Conservation (phyloP, 371 early-diverging fungal species). For the Blyttiomyces sp. region DNA sequence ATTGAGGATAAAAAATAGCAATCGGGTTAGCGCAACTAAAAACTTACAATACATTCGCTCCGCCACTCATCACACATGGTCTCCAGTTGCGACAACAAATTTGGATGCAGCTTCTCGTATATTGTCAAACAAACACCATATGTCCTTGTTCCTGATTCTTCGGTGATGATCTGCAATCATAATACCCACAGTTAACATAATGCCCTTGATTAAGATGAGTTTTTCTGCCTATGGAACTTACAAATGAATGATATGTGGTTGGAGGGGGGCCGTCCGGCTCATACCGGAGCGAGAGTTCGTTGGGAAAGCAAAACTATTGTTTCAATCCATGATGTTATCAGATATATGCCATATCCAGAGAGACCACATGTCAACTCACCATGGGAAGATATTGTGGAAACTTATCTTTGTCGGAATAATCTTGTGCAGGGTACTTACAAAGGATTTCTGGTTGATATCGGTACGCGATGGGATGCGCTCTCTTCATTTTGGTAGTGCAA, state of each 20-base stretch:
- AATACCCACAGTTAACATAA: conserved; percentile 1
- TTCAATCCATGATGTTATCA: too few relatives aligned
- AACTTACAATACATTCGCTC: conserved; percentile 46
- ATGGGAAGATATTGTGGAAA: conserved; percentile 67
- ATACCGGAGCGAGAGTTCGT: conserved; percentile 55
- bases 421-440: conserved; percentile 34
- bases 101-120: conserved; percentile 54
- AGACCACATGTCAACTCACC: too few relatives aligned
- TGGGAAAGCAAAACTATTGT: conserved; percentile 85
- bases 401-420: conserved; percentile 29
- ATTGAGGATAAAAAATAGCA: neutral
- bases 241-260: conserved; percentile 70
- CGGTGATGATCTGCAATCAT: conserved; percentile 52
- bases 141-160: conserved; percentile 60
- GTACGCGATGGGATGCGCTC: conserved; percentile 39
- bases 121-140: conserved; percentile 71
- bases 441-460: conserved; percentile 28
- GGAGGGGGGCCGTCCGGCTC: conserved; percentile 53
- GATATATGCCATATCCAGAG: too few relatives aligned
- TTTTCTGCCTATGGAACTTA: too few relatives aligned
- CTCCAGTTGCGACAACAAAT: conserved; percentile 48
- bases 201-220: too few relatives aligned
- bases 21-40: neutral
- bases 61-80: conserved; percentile 51
- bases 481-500: conserved; percentile 20